Percentiles rank a stretch among this genome's conserved stretches.
Evolutionary conservation across 2,329 filamentous ascomycete species (phyloP).

Genomic region (Xylaria hypoxylon): DNA sequence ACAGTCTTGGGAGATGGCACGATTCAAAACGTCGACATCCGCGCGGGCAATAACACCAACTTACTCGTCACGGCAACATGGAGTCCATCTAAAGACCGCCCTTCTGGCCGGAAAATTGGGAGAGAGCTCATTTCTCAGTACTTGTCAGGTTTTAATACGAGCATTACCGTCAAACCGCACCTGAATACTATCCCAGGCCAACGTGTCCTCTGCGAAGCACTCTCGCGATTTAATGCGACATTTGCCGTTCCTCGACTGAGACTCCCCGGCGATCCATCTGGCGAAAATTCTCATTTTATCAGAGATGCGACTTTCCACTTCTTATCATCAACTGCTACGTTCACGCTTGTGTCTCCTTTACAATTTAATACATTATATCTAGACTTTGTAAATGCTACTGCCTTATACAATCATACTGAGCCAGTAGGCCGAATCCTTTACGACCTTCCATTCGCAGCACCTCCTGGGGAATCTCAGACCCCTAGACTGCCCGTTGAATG

Average conservation of each 20-base stretch:
- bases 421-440: constrained; percentile 83
- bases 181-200: constrained; percentile 77
- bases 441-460: constrained; percentile 77
- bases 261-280: constrained; percentile 63
- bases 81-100: constrained; percentile 76
- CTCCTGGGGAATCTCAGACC: constrained; percentile 77
- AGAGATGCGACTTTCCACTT: constrained; percentile 88
- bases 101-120: constrained; percentile 70
- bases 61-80: constrained; percentile 76
- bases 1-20: constrained; percentile 81
- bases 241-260: constrained; percentile 76
- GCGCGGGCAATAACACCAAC: constrained; percentile 77
- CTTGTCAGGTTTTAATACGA: constrained; percentile 88
- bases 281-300: constrained; percentile 75
- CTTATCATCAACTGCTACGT: constrained; percentile 85
- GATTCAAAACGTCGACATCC: constrained; percentile 71
- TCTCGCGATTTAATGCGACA: constrained; percentile 78
- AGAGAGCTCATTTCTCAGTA: constrained; percentile 84
- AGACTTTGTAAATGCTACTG: constrained; percentile 83
- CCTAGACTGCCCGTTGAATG: constrained; percentile 86
- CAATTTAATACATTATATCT: constrained; percentile 78
- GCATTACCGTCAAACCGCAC: constrained; percentile 78
- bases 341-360: constrained; percentile 84
- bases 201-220: constrained; percentile 76
- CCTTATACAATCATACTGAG: constrained; percentile 84